A percentile compares a stretch with the other conserved stretches of the same genome.
These are phyloP conservation scores for Hemileia vastatrix DNA, from an alignment of 1,284 basidiomycete genomes.

Conservation along the genomic window DNA sequence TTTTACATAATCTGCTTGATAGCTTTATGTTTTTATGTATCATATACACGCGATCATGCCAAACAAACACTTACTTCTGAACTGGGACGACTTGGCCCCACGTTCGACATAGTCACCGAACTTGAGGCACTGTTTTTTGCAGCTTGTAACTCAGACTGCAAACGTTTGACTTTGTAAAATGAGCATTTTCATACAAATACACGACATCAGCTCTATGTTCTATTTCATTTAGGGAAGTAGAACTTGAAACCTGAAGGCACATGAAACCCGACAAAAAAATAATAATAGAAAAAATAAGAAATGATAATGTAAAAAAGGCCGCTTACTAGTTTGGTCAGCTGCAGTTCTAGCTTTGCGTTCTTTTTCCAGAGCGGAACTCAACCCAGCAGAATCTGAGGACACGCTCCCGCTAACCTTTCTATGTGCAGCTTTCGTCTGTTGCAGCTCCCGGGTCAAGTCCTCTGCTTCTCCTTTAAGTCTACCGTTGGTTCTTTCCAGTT, in stretches of 20 bases:
- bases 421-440: constrained; percentile 38
- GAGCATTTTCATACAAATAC: too few relatives aligned
- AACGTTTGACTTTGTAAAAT: constrained; percentile 5
- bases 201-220: too few relatives aligned
- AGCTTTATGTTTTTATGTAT: constrained; percentile 51
- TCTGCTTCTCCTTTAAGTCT: constrained; percentile 73
- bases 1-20: constrained; percentile 52
- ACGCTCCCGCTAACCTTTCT: constrained; percentile 20
- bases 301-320: neutral
- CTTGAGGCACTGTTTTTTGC: neutral
- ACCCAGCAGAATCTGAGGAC: constrained; percentile 12
- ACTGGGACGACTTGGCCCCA: constrained; percentile 15
- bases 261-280: too few relatives aligned
- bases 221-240: too few relatives aligned
- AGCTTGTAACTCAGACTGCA: constrained; percentile 21
- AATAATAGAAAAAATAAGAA: too few relatives aligned
- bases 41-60: too few relatives aligned
- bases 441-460: constrained; percentile 66
- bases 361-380: constrained; percentile 34
- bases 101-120: constrained; percentile 3
- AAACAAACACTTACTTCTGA: constrained; percentile 10
- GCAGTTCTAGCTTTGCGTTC: constrained; percentile 45
- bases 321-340: constrained; percentile 53
- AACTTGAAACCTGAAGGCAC: too few relatives aligned
- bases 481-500: constrained; percentile 68